Percentiles rank a stretch among this genome's conserved stretches.
phyloP scores from a whole-genome alignment of 345 rosid species.

The Salix suchowensis region DNA sequence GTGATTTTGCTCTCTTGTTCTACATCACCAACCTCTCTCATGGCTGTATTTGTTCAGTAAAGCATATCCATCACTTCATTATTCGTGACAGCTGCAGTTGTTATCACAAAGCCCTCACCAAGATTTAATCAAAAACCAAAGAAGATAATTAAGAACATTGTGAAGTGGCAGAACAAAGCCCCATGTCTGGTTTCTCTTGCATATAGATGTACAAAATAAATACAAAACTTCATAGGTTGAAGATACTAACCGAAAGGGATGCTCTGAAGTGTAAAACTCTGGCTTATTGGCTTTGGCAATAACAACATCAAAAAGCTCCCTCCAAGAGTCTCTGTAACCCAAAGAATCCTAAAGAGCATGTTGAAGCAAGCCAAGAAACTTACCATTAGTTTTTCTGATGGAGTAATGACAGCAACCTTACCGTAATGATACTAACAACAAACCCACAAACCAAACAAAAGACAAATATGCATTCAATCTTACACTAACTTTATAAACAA shows the following conservation, averaged over 20 bases:
- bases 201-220: neutral
- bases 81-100: neutral
- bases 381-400: neutral
- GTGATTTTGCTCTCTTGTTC: too few relatives aligned
- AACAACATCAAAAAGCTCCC: slow-evolving; percentile 91
- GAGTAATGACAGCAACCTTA: neutral
- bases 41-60: too few relatives aligned
- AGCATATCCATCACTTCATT: too few relatives aligned
- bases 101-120: neutral
- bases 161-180: neutral
- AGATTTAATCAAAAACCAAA: neutral
- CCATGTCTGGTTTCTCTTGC: neutral
- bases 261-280: slow-evolving; percentile 85
- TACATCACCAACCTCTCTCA: neutral
- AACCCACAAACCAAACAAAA: neutral
- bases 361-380: slow-evolving; percentile 11
- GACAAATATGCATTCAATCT: neutral
- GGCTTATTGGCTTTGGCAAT: slow-evolving; percentile 97
- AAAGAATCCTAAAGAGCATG: slow-evolving; percentile 54
- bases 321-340: slow-evolving; percentile 68
- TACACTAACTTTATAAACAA: neutral
- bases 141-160: neutral
- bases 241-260: slow-evolving; percentile 75
- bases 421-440: neutral
- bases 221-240: slow-evolving; percentile 1